These are phyloP conservation scores for Triticum urartu DNA, from an alignment of 176 grass and related monocot genomes.

Conservation along the genomic window DNA sequence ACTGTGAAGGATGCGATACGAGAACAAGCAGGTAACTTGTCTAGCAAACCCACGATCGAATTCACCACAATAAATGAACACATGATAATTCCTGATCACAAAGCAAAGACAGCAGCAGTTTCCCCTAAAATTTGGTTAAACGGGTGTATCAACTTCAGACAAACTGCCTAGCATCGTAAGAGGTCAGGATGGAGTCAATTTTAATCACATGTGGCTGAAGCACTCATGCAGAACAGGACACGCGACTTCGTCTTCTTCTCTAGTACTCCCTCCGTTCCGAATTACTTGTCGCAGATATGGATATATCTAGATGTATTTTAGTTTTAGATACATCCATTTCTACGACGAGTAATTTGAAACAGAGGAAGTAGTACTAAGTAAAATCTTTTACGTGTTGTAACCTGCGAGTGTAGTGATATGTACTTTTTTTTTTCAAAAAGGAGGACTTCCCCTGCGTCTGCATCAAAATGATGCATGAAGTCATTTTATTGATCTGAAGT, in stretches of 20 bases:
- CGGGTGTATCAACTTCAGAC: neutral
- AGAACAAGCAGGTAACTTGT: neutral
- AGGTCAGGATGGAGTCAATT: neutral
- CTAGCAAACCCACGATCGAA: neutral
- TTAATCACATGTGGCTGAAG: neutral
- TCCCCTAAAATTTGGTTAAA: neutral
- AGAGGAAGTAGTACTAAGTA: neutral
- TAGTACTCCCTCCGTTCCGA: too few species aligned
- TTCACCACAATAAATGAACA: neutral
- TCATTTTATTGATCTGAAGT: too few species aligned
- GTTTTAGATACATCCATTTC: too few species aligned
- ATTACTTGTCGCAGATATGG: too few species aligned
- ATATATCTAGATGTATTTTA: too few species aligned
- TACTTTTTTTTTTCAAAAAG: neutral
- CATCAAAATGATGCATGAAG: too few species aligned
- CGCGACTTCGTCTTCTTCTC: neutral
- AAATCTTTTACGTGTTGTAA: neutral
- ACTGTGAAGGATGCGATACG: neutral
- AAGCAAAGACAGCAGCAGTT: neutral
- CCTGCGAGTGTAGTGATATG: neutral
- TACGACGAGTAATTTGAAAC: too few species aligned
- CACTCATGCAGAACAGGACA: neutral
- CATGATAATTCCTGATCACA: neutral
- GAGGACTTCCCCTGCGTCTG: too few species aligned
- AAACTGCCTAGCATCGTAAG: neutral